A percentile compares a stretch with the other conserved stretches of the same genome.
Conservation (phyloP, 495 filamentous ascomycete species). For the Evansstolkia leycettana region DNA sequence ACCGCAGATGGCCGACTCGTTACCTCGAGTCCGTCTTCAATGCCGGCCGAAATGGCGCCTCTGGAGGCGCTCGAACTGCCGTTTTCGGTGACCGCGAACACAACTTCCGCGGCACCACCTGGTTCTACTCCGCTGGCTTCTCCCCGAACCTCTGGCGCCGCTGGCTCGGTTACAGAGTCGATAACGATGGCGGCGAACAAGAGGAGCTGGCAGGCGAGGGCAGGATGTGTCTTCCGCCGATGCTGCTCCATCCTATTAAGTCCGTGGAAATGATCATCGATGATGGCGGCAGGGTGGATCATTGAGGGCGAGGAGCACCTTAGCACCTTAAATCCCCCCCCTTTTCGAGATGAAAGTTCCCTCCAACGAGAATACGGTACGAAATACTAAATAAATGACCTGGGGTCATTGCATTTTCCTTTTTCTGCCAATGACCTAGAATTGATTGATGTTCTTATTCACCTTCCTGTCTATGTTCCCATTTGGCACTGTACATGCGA, state of each 20-base stretch:
- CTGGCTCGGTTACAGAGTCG: slow-evolving; percentile 76
- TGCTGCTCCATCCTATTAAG: slow-evolving; percentile 92
- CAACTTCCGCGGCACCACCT: slow-evolving; percentile 77
- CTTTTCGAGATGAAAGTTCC: no score
- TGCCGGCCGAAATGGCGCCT: slow-evolving; percentile 68
- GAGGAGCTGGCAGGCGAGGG: slow-evolving; percentile 67
- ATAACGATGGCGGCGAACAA: slow-evolving; percentile 78
- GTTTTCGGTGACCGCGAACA: slow-evolving; percentile 83
- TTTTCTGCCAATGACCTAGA: no score
- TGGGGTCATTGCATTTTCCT: no score
- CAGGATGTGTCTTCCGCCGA: slow-evolving; percentile 84
- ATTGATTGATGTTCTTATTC: no score
- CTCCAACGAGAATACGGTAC: no score
- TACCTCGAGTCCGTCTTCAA: slow-evolving; percentile 79
- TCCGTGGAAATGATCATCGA: slow-evolving; percentile 68
- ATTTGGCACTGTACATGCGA: no score
- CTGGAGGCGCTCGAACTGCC: slow-evolving; percentile 55
- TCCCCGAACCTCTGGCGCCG: slow-evolving; percentile 70
- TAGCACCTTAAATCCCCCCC: no score
- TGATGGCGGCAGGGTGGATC: background rate
- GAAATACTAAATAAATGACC: no score
- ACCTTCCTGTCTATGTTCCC: no score
- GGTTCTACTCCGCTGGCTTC: slow-evolving; percentile 91
- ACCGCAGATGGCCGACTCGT: slow-evolving; percentile 73
- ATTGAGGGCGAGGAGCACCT: no score